A percentile compares a stretch with the other conserved stretches of the same genome.
Conservation (phyloP, 1,284 basidiomycete species). For the Boletellus deceptivus region DNA sequence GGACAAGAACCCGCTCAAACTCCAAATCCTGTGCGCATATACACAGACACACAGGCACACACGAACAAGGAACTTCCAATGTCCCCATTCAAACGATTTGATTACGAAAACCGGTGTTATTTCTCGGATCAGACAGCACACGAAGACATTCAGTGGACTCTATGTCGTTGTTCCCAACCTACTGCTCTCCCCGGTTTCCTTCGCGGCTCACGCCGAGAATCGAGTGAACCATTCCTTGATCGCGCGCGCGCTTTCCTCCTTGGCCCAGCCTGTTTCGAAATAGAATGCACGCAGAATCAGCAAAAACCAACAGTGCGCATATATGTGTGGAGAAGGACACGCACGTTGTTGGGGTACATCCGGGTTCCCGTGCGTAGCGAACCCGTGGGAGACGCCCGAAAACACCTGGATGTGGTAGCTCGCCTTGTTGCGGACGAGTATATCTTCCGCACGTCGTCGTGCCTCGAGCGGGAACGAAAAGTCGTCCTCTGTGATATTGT, state of each 20-base stretch:
- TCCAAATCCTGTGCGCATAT: no score
- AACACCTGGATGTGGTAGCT: constrained; percentile 33
- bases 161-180: background rate
- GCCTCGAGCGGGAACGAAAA: constrained; percentile 18
- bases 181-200: background rate
- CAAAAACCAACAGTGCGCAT: no score
- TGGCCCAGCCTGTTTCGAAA: constrained; percentile 48
- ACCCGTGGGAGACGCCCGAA: constrained; percentile 32
- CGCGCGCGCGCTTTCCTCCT: constrained; percentile 52
- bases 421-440: constrained; percentile 24
- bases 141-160: no score
- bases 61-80: no score
- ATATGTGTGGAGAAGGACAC: constrained; percentile 20
- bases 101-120: no score
- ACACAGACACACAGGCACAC: no score
- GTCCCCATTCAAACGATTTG: no score
- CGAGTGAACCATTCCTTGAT: constrained; percentile 47
- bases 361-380: constrained; percentile 24
- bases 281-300: constrained; percentile 23
- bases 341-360: constrained; percentile 23
- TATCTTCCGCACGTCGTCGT: constrained; percentile 30
- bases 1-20: no score
- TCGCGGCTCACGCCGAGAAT: constrained; percentile 28
- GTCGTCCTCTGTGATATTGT: constrained; percentile 23
- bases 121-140: no score